Evolutionary conservation across 177 flowering plant species (phyloP), one percentile per base, ranked within the genome.

Genomic region (Vitis hybrid): DNA sequence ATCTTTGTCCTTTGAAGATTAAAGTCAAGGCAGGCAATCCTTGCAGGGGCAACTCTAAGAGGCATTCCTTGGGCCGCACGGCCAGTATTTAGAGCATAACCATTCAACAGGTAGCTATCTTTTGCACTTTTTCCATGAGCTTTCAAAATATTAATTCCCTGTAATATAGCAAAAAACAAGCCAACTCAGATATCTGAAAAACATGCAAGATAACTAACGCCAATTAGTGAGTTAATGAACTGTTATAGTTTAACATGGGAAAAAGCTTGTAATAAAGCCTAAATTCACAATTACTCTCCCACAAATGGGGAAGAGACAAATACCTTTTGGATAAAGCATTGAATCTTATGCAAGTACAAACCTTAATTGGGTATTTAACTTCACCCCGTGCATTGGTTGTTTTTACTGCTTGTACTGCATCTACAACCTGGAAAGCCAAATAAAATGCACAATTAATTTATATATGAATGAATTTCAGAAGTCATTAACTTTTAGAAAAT

Each of bases 11-110:
- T 91, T 77, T 93, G 96, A 78, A 96, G 98, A 77, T 93, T 96
- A 61, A 96, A 92, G 75, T 96, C 99, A 67, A 93, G 90, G 75
- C 99, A 96, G 16, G 99, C 99, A 82, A 96, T 90, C 77, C 76
- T 90, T 54, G 99, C 97, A 71, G 98, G 97, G 66, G 95, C 76
- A 79, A 93, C 95, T 79, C 87, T 84, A 66, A 80, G 50, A 1
- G 95, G 95, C 99, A 96, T 96, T 66, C 99, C 99, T 81, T 96
- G 97, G 51, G 98, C 97, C 70, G 99, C 97, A 63, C 98, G 95
- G 14, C 98, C 99, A 39, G 92, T 89, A 68, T 96, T 93, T 55
- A 96, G 85, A 70, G 99, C 99, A 88, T 96, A 96, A 8, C 99
- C 99, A 77, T 89, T 96, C 76, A 96, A 77, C 71, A 96, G 73